Evolutionary conservation across 139 green algal genomes (phyloP).

Genomic region (Micromonas commoda): DNA sequence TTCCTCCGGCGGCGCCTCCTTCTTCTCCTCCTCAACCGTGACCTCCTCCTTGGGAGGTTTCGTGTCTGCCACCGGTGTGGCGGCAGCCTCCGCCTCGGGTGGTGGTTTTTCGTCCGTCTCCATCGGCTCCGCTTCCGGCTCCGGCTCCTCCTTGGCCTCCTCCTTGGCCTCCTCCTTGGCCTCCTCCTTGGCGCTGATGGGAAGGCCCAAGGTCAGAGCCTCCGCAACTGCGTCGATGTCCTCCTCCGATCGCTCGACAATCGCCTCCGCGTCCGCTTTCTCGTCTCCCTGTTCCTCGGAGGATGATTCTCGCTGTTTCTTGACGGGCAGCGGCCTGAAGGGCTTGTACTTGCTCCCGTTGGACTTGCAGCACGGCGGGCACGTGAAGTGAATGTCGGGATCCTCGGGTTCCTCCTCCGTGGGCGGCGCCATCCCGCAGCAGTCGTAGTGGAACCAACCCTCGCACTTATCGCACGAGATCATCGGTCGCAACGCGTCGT

Average conservation of each 20-base stretch:
- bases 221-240: too few species aligned
- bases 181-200: neutral
- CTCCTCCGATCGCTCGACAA: too few species aligned
- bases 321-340: too few species aligned
- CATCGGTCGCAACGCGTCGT: conserved; percentile 30
- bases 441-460: conserved; percentile 41
- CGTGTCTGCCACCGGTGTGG: neutral
- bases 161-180: neutral
- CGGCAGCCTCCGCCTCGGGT: neutral
- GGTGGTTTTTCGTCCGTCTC: neutral
- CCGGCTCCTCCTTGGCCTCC: neutral
- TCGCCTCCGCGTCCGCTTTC: too few species aligned
- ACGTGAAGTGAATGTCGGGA: conserved; percentile 8
- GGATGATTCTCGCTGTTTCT: too few species aligned
- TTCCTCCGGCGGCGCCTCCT: neutral
- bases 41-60: neutral
- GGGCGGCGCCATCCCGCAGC: conserved; percentile 32
- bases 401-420: neutral
- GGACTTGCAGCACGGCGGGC: conserved; percentile 13
- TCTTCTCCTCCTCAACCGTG: neutral
- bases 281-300: neutral
- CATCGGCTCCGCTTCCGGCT: conserved; percentile 5
- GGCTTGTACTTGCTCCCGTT: neutral
- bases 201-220: too few species aligned
- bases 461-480: conserved; percentile 39